Evolutionary conservation across 305 asterid species (phyloP).

Genomic region (Caryopteris hybrid): DNA sequence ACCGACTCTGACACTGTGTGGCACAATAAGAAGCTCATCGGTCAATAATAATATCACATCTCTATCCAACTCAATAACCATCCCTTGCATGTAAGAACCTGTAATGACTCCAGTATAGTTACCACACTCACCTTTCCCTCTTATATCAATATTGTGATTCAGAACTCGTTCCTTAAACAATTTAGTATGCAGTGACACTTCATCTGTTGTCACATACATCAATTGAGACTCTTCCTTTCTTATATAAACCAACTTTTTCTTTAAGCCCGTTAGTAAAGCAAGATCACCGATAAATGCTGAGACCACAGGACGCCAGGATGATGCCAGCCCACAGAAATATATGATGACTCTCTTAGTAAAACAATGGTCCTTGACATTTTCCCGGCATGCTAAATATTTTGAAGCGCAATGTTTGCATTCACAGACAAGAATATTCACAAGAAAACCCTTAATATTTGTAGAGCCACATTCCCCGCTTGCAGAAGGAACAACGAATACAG

Average conservation of each 20-base stretch:
- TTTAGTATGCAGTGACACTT: conserved; percentile 43
- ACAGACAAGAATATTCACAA: conserved; percentile 60
- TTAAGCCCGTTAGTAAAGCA: conserved; percentile 49
- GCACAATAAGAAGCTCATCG: conserved; percentile 52
- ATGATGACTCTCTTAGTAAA: conserved; percentile 42
- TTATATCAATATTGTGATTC: conserved; percentile 13
- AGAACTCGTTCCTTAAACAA: conserved; percentile 21
- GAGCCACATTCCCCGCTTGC: conserved; percentile 22
- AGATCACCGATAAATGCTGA: conserved; percentile 41
- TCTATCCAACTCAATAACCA: conserved; percentile 83
- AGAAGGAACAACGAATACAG: conserved; percentile 60
- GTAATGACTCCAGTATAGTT: conserved; percentile 69
- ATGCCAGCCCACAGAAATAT: conserved; percentile 59
- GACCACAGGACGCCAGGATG: conserved; percentile 78
- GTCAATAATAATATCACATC: conserved; percentile 66
- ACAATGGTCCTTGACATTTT: conserved; percentile 35
- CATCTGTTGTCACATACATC: conserved; percentile 64
- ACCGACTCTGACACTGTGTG: conserved; percentile 84
- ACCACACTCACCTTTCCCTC: conserved; percentile 56
- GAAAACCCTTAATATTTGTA: conserved; percentile 54
- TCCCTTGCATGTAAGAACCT: conserved; percentile 71
- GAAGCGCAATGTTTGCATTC: conserved; percentile 53
- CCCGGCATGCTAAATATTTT: conserved; percentile 20
- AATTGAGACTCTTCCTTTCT: conserved; percentile 55
- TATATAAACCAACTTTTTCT: conserved; percentile 57